Evolutionary conservation across 2,329 filamentous ascomycete species (phyloP), one percentile per base, ranked within the genome.

Genomic region (Diaporthe citriasiana): DNA sequence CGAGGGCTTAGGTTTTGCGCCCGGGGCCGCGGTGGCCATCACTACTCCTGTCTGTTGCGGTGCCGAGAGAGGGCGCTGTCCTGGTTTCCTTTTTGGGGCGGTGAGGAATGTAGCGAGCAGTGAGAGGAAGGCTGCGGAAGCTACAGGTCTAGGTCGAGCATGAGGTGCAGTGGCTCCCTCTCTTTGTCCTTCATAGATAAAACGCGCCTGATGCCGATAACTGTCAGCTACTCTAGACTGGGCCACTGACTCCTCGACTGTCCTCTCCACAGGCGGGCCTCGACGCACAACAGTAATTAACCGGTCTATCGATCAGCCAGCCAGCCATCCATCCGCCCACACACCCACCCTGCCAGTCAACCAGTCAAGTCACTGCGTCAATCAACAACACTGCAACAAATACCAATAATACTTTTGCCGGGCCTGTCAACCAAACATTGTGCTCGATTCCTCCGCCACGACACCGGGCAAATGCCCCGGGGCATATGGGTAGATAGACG

Each of bases 1-100:
- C 42, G 51, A 38, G 50, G 53, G 71, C 71, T 56, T 51, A 50
- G 51, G 38, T 27, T 70, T 53, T 38, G 70, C 35, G 33, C 56
- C 70, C 13, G 56, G 45, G 56, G 45, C 30, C 47, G n/a, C 51
- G 47, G 70, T 50, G 35, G 56, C 50, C 56, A 63, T 71, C 19
- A 63, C 56, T 38, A 6, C 19, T 68, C 47, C 25, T 25, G 45
- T 22, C 19, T 55, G 69, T 22, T 71, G 56, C 35, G n/a, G 56
- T 25, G 69, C 56, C 45, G 38, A n/a, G n/a, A 60, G 9, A 35
- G 40, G 53, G 22, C 1, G 35, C 15, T 17, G 25, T 35, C 33
- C 8, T 50, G 40, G 17, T 27, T 22, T 30, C 53, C 45, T 13
- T 72, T 71, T 40, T 74, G 70, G 51, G n/a, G 33, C 42, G 30